phyloP scores from a whole-genome alignment of 148 eudicot species.

The Rheum nobile region DNA sequence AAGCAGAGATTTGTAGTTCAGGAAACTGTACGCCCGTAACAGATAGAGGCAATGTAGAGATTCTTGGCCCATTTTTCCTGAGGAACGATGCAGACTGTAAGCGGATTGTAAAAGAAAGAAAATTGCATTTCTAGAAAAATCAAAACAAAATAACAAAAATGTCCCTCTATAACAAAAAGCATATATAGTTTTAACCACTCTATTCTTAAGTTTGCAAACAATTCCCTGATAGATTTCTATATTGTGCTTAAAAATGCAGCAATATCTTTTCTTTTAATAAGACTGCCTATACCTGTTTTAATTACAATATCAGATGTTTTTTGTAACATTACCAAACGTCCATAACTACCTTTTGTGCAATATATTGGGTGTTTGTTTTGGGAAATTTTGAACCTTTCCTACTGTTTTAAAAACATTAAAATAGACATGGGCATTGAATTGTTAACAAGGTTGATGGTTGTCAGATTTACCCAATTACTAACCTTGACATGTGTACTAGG shows the following conservation, averaged over 20 bases:
- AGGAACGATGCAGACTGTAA: constrained; percentile 11
- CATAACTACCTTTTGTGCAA: no score
- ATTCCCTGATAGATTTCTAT: background rate
- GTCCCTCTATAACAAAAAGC: no score
- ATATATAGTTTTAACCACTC: no score
- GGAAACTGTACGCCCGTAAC: constrained; percentile 72
- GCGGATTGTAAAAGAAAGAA: background rate
- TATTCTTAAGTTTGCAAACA: no score
- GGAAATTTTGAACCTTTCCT: background rate
- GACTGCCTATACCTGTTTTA: no score
- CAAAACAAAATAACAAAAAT: background rate
- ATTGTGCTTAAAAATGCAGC: no score
- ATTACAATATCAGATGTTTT: background rate
- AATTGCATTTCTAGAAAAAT: background rate
- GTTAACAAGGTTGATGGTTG: no score
- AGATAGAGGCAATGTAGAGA: constrained; percentile 56
- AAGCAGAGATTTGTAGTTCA: constrained; percentile 20
- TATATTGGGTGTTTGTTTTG: background rate
- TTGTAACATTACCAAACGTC: background rate
- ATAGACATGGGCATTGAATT: no score
- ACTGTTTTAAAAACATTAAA: background rate
- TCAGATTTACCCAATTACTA: background rate
- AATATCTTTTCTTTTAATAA: no score
- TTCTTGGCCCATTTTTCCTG: constrained; percentile 83
- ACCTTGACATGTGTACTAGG: constrained; percentile 97